Conservation (phyloP, 306 rosid genomes). For the Herpetospermum pedunculosum region DNA sequence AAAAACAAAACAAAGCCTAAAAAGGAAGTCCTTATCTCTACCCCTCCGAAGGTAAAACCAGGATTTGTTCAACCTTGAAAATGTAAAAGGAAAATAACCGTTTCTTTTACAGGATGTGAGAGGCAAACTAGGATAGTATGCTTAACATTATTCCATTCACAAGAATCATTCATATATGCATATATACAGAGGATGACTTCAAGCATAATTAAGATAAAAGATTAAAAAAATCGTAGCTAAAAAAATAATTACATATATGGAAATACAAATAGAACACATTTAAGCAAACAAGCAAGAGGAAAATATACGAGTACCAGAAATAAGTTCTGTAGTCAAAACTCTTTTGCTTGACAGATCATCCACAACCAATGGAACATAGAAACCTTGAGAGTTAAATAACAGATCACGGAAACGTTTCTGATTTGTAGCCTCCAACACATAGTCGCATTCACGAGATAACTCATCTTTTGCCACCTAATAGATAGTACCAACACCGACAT, state of each 20-base stretch:
- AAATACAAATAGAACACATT: background rate
- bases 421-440: slow-evolving; percentile 73
- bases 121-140: background rate
- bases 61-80: background rate
- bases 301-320: slow-evolving; percentile 40
- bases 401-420: slow-evolving; percentile 67
- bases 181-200: background rate
- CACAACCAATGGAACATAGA: slow-evolving; percentile 74
- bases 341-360: slow-evolving; percentile 68
- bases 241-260: background rate
- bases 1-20: background rate
- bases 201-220: background rate
- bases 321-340: slow-evolving; percentile 75
- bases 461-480: slow-evolving; percentile 88
- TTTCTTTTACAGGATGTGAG: background rate
- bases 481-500: background rate
- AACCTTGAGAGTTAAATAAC: slow-evolving; percentile 41
- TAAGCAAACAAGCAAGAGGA: slow-evolving; percentile 16
- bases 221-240: background rate
- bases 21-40: background rate
- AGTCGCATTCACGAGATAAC: slow-evolving; percentile 82
- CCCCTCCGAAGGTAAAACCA: background rate
- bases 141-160: background rate
- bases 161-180: background rate
- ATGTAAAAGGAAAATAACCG: background rate